Conservation (phyloP, 2,329 filamentous ascomycete species). For the Hymenoscyphus salicellus region DNA sequence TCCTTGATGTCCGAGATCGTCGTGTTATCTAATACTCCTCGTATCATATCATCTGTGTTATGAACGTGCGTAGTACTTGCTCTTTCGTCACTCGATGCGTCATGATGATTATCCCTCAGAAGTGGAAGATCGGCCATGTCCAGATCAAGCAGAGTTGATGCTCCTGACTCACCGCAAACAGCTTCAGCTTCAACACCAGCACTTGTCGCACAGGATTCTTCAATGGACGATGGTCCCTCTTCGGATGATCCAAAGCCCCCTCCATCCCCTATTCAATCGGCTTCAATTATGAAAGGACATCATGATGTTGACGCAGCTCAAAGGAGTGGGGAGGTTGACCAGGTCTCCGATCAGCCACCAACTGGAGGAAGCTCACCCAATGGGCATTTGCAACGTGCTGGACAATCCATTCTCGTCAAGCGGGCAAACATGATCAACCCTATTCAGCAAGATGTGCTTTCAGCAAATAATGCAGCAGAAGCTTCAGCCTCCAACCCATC, state of each 20-base stretch:
- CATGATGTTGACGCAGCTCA: constrained; percentile 79
- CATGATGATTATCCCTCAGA: no score
- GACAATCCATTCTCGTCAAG: constrained; percentile 85
- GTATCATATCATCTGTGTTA: no score
- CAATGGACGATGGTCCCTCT: constrained; percentile 46
- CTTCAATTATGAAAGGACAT: constrained; percentile 68
- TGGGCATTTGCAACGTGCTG: constrained; percentile 64
- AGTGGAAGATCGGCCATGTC: constrained; percentile 54
- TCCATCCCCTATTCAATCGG: constrained; percentile 82
- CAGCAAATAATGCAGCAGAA: constrained; percentile 39
- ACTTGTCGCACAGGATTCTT: constrained; percentile 19
- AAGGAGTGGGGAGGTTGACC: constrained; percentile 84
- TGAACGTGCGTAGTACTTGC: no score
- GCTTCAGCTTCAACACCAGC: background rate
- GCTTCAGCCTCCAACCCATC: constrained; percentile 45
- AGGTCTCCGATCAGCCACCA: constrained; percentile 87
- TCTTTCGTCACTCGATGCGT: no score
- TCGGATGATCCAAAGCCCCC: constrained; percentile 58
- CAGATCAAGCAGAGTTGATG: constrained; percentile 40
- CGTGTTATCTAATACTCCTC: no score
- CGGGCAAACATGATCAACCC: constrained; percentile 65
- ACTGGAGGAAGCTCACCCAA: constrained; percentile 59
- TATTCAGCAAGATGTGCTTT: constrained; percentile 47
- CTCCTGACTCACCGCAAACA: constrained; percentile 35
- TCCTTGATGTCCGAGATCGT: no score